Percentiles rank a stretch among this genome's conserved stretches.
phyloP scores from a whole-genome alignment of 2,329 filamentous ascomycete species.

The Phialophora chinensis region DNA sequence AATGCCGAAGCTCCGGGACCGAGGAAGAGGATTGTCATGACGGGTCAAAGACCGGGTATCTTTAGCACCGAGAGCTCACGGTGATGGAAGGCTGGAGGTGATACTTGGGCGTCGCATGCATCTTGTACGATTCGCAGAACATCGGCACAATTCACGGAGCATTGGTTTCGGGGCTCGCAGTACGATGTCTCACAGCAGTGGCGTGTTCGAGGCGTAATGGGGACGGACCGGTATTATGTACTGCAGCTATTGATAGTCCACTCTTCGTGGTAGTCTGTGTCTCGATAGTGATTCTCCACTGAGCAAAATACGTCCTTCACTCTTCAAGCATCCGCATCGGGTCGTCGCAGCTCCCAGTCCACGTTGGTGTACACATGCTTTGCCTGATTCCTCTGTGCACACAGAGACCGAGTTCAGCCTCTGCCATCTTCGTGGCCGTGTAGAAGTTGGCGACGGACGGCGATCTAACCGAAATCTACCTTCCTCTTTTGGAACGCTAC shows the following conservation, averaged over 20 bases:
- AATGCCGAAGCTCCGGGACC: conserved; percentile 29
- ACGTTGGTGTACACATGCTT: too few species aligned
- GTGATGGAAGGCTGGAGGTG: conserved; percentile 9
- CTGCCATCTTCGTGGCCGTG: too few species aligned
- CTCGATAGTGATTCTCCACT: not conserved
- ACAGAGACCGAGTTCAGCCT: too few species aligned
- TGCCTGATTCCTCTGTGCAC: too few species aligned
- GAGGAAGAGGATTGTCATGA: conserved; percentile 38
- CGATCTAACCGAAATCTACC: not conserved
- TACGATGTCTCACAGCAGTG: not conserved
- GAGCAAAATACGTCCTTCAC: not conserved
- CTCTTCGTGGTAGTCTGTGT: not conserved
- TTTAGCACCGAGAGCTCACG: conserved; percentile 40
- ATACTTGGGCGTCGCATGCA: not conserved
- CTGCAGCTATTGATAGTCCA: not conserved
- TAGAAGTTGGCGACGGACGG: too few species aligned
- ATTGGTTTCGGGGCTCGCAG: not conserved
- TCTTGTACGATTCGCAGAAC: not conserved
- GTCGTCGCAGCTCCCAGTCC: too few species aligned
- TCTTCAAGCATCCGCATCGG: not conserved
- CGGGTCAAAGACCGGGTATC: conserved; percentile 36
- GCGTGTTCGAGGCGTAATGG: not conserved
- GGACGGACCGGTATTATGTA: not conserved
- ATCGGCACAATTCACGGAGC: not conserved
- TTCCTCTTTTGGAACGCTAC: not conserved